Conservation (phyloP, 2,329 filamentous ascomycete genomes). For the Nigrograna mackinnonii region DNA sequence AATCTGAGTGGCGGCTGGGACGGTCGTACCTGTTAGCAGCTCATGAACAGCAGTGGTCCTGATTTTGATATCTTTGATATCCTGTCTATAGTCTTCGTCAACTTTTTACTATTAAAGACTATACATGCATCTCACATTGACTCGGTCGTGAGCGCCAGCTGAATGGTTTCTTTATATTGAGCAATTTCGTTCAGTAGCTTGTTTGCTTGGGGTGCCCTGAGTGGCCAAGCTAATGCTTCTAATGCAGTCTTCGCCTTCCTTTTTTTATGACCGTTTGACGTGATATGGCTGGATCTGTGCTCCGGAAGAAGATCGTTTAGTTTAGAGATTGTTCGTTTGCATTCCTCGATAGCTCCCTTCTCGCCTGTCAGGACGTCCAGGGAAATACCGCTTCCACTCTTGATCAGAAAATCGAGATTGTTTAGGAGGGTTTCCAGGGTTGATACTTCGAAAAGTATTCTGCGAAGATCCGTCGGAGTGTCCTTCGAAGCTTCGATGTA, state of each 20-base stretch:
- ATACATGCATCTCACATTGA: too few species aligned
- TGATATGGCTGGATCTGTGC: too few species aligned
- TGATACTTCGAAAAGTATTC: slow-evolving; percentile 4
- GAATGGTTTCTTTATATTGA: slow-evolving; percentile 6
- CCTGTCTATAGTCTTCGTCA: slow-evolving; percentile 1
- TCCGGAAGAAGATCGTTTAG: neutral
- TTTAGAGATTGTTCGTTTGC: neutral
- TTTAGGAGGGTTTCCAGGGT: slow-evolving; percentile 7
- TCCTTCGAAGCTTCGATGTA: slow-evolving; percentile 5
- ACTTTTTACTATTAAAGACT: too few species aligned
- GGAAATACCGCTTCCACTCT: neutral
- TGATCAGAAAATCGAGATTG: slow-evolving; percentile 5
- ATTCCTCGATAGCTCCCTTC: slow-evolving; percentile 5
- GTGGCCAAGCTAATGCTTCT: slow-evolving; percentile 4
- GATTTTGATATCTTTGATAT: slow-evolving; percentile 6
- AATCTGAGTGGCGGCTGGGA: neutral
- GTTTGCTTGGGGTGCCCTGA: slow-evolving; percentile 6
- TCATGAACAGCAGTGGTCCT: slow-evolving; percentile 1
- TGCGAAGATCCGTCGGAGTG: slow-evolving; percentile 5
- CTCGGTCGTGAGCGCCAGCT: slow-evolving; percentile 4
- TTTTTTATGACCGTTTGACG: too few species aligned
- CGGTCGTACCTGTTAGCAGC: slow-evolving; percentile 1
- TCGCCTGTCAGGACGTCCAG: neutral
- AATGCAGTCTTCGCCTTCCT: slow-evolving; percentile 4
- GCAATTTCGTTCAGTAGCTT: slow-evolving; percentile 7